Conservation (phyloP, 1,139 yeast species). For the Candida sp. region DNA sequence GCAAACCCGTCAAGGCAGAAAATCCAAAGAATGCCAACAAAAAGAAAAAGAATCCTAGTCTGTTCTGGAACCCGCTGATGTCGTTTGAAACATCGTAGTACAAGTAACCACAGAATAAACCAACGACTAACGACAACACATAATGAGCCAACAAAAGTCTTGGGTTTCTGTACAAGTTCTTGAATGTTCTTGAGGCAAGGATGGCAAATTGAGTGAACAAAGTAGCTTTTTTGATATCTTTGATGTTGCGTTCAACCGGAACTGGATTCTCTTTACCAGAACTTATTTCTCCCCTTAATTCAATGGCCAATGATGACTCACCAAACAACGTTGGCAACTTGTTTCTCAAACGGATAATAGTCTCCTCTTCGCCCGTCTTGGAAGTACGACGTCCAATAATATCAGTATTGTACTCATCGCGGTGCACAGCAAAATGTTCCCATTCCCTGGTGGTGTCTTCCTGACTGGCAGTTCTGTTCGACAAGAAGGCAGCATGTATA, state of each 20-base stretch:
- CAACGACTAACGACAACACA: constrained; percentile 73
- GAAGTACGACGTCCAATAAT: constrained; percentile 18
- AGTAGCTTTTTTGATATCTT: constrained; percentile 53
- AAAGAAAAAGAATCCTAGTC: constrained; percentile 92
- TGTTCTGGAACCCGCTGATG: constrained; percentile 94
- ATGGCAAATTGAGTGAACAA: constrained; percentile 67
- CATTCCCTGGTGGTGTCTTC: constrained; percentile 79
- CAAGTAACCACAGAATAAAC: constrained; percentile 82
- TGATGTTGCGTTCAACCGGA: constrained; percentile 38
- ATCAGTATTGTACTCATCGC: constrained; percentile 60
- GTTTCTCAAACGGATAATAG: constrained; percentile 33
- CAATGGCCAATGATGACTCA: constrained; percentile 53
- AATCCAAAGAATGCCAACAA: constrained; percentile 91
- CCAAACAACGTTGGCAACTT: constrained; percentile 45
- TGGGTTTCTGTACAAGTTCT: constrained; percentile 92
- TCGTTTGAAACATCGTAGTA: constrained; percentile 86
- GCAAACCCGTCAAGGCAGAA: constrained; percentile 88
- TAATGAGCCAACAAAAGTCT: constrained; percentile 84
- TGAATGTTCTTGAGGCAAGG: constrained; percentile 85
- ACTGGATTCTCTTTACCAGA: constrained; percentile 33
- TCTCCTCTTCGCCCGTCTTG: constrained; percentile 30
- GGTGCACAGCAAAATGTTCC: constrained; percentile 88
- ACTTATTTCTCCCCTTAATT: constrained; percentile 53
- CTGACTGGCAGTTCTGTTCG: constrained; percentile 32
- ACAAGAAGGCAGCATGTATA: constrained; percentile 41